These are phyloP conservation scores for Kokia cookei DNA, from an alignment of 441 rosid genomes.

Conservation along the genomic window DNA sequence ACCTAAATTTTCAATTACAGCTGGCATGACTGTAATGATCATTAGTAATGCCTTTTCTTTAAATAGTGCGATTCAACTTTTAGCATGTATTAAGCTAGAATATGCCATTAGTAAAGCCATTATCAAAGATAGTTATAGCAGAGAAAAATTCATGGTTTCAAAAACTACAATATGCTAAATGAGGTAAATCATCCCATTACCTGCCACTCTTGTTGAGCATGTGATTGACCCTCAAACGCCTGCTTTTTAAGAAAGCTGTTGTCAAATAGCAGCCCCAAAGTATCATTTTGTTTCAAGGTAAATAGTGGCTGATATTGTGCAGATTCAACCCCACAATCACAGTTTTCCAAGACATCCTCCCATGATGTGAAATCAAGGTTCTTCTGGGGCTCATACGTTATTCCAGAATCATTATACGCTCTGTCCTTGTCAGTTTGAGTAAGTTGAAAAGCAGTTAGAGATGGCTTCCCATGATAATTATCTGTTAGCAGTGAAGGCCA, in stretches of 20 bases:
- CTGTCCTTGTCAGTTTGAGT: slow-evolving; percentile 29
- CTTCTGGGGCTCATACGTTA: slow-evolving; percentile 37
- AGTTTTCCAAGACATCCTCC: slow-evolving; percentile 51
- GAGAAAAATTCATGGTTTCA: background rate
- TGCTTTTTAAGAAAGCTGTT: slow-evolving; percentile 29
- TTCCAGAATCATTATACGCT: slow-evolving; percentile 28
- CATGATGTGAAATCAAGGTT: slow-evolving; percentile 52
- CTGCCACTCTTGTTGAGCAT: slow-evolving; percentile 46
- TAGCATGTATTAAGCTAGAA: background rate
- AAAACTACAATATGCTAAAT: background rate
- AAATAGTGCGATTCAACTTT: background rate
- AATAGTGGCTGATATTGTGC: slow-evolving; percentile 25
- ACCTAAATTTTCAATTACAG: background rate
- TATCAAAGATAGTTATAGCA: background rate
- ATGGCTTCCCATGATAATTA: slow-evolving; percentile 40
- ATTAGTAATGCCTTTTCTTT: background rate
- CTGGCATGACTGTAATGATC: background rate
- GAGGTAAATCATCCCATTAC: slow-evolving; percentile 20
- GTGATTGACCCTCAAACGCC: slow-evolving; percentile 42
- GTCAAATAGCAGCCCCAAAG: slow-evolving; percentile 32
- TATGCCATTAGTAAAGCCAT: background rate
- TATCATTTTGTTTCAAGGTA: slow-evolving; percentile 26
- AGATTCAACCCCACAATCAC: slow-evolving; percentile 37
- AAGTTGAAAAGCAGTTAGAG: slow-evolving; percentile 30
- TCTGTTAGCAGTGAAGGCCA: slow-evolving; percentile 26